These are phyloP conservation scores for Elaeagnus macrophylla DNA, from an alignment of 306 rosid genomes.

Conservation along the genomic window DNA sequence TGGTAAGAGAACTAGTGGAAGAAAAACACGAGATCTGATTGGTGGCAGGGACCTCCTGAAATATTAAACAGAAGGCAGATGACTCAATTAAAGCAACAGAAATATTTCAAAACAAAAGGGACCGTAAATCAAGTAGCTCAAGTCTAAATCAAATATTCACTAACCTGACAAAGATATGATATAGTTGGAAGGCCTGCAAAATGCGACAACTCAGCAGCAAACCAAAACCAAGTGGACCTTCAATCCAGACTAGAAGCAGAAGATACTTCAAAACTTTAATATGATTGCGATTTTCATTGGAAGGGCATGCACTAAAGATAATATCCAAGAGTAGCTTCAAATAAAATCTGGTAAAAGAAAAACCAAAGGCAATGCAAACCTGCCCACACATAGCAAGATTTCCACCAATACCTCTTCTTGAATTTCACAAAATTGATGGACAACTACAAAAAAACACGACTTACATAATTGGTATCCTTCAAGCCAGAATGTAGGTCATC, in stretches of 20 bases:
- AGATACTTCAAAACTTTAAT: conserved; percentile 3
- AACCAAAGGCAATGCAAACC: conserved; percentile 41
- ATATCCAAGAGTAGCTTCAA: not conserved
- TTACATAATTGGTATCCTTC: not conserved
- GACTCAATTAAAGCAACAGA: conserved; percentile 8
- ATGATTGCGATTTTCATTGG: conserved; percentile 1
- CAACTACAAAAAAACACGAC: conserved; percentile 36
- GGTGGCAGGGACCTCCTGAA: conserved; percentile 93
- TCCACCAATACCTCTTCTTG: conserved; percentile 63
- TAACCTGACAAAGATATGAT: conserved; percentile 82
- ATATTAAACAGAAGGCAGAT: conserved; percentile 14
- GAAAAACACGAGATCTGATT: conserved; percentile 60
- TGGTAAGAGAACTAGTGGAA: conserved; percentile 73
- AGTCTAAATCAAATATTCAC: conserved; percentile 6
- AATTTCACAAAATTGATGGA: conserved; percentile 43
- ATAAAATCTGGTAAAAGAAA: not conserved
- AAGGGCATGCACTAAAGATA: conserved; percentile 8
- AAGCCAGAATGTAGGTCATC: not conserved
- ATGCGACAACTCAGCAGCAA: conserved; percentile 79
- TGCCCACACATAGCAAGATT: conserved; percentile 83
- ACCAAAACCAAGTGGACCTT: conserved; percentile 91
- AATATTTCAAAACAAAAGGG: not conserved
- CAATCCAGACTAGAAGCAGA: conserved; percentile 77
- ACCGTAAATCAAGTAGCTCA: not conserved
- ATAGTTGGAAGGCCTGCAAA: conserved; percentile 71